Evolutionary conservation across 2,329 filamentous ascomycete species (phyloP).

Genomic region (Ilyonectria sp.): DNA sequence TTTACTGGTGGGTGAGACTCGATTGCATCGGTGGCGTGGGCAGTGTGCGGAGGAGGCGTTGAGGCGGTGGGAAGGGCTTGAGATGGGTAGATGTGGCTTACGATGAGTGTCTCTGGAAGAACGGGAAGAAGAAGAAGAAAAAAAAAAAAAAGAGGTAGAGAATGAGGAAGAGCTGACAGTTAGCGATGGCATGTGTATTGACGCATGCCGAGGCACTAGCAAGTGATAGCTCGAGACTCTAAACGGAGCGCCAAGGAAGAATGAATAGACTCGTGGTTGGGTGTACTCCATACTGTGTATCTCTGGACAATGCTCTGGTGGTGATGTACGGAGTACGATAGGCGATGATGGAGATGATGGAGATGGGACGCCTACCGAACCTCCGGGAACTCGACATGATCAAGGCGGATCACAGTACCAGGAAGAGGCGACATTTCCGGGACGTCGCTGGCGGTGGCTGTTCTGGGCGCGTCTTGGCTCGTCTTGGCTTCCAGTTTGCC

Average conservation of each 20-base stretch:
- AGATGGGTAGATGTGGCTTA: conserved; percentile 8
- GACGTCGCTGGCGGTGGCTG: background rate
- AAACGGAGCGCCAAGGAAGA: too few relatives aligned
- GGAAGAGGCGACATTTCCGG: background rate
- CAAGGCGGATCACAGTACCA: background rate
- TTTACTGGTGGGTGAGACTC: background rate
- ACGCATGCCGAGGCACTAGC: too few relatives aligned
- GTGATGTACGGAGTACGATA: background rate
- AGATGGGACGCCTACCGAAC: background rate
- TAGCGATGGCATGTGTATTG: background rate
- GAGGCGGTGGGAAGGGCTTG: conserved; percentile 9
- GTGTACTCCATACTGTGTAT: too few relatives aligned
- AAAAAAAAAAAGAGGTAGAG: background rate
- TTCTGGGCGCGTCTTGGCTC: background rate
- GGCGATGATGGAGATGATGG: background rate
- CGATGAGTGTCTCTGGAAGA: background rate
- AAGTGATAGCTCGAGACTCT: too few relatives aligned
- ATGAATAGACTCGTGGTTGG: too few relatives aligned
- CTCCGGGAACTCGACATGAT: background rate
- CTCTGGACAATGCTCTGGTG: background rate
- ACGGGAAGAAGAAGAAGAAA: background rate
- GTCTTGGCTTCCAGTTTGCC: background rate
- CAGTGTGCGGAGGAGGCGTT: conserved; percentile 1
- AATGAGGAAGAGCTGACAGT: background rate
- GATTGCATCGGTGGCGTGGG: conserved; percentile 22